Evolutionary conservation across 345 rosid genomes (phyloP), one percentile per base, ranked within the genome.

Genomic region (Orychophragmus violaceus): DNA sequence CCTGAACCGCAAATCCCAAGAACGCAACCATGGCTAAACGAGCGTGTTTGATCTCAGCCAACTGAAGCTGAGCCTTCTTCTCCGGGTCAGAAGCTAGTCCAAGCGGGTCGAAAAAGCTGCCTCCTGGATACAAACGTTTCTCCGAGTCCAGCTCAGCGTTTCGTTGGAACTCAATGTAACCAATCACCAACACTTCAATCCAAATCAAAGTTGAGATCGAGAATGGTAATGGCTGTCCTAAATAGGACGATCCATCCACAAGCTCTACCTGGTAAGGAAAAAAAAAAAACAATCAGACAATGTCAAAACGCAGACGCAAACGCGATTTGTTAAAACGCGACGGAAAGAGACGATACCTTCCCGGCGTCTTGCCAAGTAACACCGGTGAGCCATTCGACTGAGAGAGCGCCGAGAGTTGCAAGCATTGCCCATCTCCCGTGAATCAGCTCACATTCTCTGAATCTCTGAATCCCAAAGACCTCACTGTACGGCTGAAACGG

Each of bases 21-120:
- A 88, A 90, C 2, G 62, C 97, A 19, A 93, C 87, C 98, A 93
- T 88, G 39, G 98, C 98, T 6, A 90, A 87, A 21, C 98, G 97
- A 18, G 98, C 98, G 61, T 93, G 98, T 83, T 93, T 93, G 80
- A 93, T 93, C 89, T 93, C 98, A 0, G 98, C 98, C 82, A 93
- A 29, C 62, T 90, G 97, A 69, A 93, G 96, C 29, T 71, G 83
- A 2, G 82, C 91, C 61, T 73, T 87, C 94, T 87, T 93, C 77
- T 93, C 98, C 0, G 98, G 98, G 78, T 93, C 97, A 2, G 87
- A 52, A 0, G 98, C 98, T 69, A 93, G 70, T 0, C 97, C 97
- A 0, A 93, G 79, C 3, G 98, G 98, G 69, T 93, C 97, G 17
- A 93, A 93, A 76, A 72, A 89, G 5, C 67, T 83, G 48, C 98